Base-by-base conservation (phyloP, 805 yeast species). In the Sugiyamaella lignohabitans region DNA sequence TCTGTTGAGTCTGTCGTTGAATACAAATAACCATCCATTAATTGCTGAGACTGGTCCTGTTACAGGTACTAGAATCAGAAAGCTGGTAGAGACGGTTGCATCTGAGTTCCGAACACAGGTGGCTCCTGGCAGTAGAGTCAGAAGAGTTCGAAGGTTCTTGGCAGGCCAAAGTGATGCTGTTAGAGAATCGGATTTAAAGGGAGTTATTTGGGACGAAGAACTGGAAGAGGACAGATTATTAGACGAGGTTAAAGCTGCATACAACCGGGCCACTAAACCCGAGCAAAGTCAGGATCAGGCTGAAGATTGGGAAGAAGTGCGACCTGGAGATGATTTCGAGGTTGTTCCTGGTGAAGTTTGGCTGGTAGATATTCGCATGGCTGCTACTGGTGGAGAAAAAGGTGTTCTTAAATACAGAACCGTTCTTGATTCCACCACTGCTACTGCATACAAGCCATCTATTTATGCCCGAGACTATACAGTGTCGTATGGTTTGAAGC, bases 101-200 rank as follows among this genome's bases (percentile, higher is more conserved):
- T 75, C 75, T 48, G 72, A 83, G 1, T 93, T 81, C 69, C 79
- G 84, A 63, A 87, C 96, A 71, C 73, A 73, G 48, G 87, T 93
- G 46, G 87, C 86, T 32, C 98, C 98, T 24, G 95, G 96, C 0
- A 86, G 96, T 19, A 82, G 87, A 63, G 85, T 93, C 38, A 83
- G 98, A 69, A 78, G 96, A 65, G 75, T 89, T 48, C 79, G 96
- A 71, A 79, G 98, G 62, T 93, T 91, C 59, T 77, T 93, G 61
- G 95, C 95, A 35, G 98, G 98, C 45, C 98, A 93, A 72, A 82
- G 89, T 49, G 95, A 87, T 61, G 93, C 88, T 46, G 93, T 88
- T 53, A 91, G 89, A 34, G 98, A 91, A 70, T 77, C 81, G 61
- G 96, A 87, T 55, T 86, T 84, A 68, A 89, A 91, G 67, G 96